Evolutionary conservation across 73 alveolate species (phyloP), one percentile per base, ranked within the genome.

Genomic region (Paramecium octaurelia): DNA sequence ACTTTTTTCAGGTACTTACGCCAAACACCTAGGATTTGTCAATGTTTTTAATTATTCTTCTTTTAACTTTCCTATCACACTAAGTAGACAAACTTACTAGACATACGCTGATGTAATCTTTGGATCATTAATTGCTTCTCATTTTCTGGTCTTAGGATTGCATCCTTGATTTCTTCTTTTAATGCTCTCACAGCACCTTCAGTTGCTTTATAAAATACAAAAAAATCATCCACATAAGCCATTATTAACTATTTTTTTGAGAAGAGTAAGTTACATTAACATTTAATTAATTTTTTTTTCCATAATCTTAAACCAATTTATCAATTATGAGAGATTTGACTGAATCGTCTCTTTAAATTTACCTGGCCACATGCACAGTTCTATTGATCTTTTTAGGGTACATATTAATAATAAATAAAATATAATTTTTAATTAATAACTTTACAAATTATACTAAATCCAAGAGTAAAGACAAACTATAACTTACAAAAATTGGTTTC

Each of bases 131-230:
- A 23, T 34, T 73, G 24, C 23, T 73, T 73, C 20, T 73, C 87
- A 20, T 73, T 43, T 14, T 40, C 38, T 10, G 60, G 16, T 40
- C 46, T 73, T 31, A 36, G 20, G 4, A 35, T 38, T 36, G 87
- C 87, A 16, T 36, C 57, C 6, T 73, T 36, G 2, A 73, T 40
- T 73, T 73, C 87, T 16, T 36, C 59, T 38, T 73, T 73, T 6
- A 73, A 24, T 35, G 87, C 87, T 16, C 87, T 31, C 40, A 73
- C 57, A n/a, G 87, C 68, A 10, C 87, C 87, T 38, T 73, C 87
- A n/a, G 21, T 73, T 43, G 38, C 46, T 31, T 31, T 29, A 38
- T 73, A 40, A 34, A n/a, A 36, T 18, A 8, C 34, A 73, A 73
- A 73, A 40, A 73, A 73, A n/a, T 73, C 87, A 8, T 73, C 87